Evolutionary conservation across 495 filamentous ascomycete species (phyloP).

Genomic region (Aspergillus nanangensis): DNA sequence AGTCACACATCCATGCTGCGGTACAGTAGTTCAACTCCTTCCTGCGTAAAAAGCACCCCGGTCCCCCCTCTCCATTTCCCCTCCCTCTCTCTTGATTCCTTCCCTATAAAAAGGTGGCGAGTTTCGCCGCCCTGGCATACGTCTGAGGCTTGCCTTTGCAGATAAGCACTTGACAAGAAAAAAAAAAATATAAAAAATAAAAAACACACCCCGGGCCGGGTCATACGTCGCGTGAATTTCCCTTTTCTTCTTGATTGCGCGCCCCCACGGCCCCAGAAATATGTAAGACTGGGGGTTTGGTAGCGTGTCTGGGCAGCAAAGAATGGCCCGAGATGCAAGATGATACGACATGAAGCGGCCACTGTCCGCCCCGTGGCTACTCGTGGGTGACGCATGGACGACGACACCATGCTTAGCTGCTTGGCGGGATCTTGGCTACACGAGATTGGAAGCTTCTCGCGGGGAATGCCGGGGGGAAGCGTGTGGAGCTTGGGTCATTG

Average conservation of each 20-base stretch:
- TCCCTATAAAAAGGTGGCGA: too few relatives aligned
- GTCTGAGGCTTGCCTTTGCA: too few relatives aligned
- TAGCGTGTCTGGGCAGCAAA: neutral
- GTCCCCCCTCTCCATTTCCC: too few relatives aligned
- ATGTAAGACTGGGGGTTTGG: neutral
- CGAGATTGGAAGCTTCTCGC: conserved; percentile 12
- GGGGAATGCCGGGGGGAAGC: conserved; percentile 5
- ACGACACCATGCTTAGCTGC: conserved; percentile 13
- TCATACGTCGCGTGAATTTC: neutral
- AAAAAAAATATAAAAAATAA: too few relatives aligned
- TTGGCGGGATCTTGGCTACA: conserved; percentile 17
- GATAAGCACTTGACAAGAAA: too few relatives aligned
- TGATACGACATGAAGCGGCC: neutral
- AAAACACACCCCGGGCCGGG: neutral
- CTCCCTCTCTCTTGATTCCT: too few relatives aligned
- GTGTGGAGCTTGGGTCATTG: neutral
- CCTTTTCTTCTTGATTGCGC: neutral
- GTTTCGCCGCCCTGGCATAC: too few relatives aligned
- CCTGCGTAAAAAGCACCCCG: too few relatives aligned
- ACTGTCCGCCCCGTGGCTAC: neutral
- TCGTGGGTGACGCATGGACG: conserved; percentile 1
- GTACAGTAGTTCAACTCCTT: too few relatives aligned
- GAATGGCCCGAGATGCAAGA: too few relatives aligned
- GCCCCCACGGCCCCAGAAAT: neutral
- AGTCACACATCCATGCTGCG: too few relatives aligned